phyloP scores from a whole-genome alignment of 1,139 yeast genomes.

The Pneumocystis oryctolagi region DNA sequence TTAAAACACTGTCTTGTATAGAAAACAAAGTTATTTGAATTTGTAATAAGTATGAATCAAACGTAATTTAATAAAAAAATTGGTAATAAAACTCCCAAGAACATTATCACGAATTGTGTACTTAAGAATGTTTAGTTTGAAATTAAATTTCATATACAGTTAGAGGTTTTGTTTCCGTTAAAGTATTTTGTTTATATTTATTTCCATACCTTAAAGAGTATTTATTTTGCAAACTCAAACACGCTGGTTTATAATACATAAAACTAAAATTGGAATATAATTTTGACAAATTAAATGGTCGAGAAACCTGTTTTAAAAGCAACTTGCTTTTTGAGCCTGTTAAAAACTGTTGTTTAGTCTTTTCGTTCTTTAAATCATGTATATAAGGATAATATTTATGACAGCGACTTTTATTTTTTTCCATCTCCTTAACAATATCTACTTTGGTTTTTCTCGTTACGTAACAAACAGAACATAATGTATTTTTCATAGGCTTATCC shows the following conservation, averaged over 20 bases:
- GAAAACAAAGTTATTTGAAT: background rate
- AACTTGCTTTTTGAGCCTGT: background rate
- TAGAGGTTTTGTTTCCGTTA: background rate
- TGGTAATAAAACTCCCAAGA: background rate
- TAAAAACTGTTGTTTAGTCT: background rate
- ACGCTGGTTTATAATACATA: background rate
- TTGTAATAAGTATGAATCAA: background rate
- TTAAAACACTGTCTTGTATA: background rate
- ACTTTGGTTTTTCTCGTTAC: background rate
- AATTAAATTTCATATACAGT: background rate
- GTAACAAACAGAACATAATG: background rate
- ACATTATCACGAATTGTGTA: background rate
- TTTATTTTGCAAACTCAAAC: background rate
- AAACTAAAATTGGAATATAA: background rate
- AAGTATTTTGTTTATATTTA: background rate
- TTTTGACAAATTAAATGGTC: background rate
- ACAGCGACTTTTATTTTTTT: background rate
- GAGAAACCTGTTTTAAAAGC: background rate
- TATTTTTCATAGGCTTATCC: background rate
- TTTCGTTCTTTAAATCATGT: background rate
- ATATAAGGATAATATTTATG: background rate
- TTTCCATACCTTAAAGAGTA: background rate
- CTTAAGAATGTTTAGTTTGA: background rate
- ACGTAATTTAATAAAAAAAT: background rate
- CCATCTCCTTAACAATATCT: background rate